Evolutionary conservation across 140 eudicot genomes (phyloP).

Genomic region (Oenanthe javanica): DNA sequence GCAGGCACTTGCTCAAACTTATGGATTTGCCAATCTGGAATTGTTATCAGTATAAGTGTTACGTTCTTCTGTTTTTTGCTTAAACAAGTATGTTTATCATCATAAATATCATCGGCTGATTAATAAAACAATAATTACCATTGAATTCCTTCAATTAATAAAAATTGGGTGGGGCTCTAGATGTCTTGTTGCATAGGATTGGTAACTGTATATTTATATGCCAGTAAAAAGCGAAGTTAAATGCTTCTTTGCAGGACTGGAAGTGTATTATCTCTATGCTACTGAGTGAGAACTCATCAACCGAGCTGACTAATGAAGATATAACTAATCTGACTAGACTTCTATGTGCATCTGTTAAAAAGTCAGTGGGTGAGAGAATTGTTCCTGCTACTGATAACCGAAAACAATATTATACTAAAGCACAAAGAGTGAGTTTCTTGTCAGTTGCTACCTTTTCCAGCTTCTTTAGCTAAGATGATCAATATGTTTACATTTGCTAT

Average conservation of each 20-base stretch:
- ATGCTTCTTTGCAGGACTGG: conserved; percentile 73
- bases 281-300: conserved; percentile 66
- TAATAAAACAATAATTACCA: background rate
- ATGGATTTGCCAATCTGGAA: background rate
- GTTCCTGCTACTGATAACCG: conserved; percentile 84
- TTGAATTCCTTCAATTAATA: background rate
- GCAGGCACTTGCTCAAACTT: background rate
- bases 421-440: conserved; percentile 55
- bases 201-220: background rate
- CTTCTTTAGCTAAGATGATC: background rate
- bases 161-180: background rate
- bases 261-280: conserved; percentile 78
- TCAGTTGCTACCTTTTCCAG: background rate
- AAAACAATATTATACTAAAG: conserved; percentile 61
- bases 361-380: conserved; percentile 92
- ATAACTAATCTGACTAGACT: conserved; percentile 82
- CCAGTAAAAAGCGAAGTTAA: background rate
- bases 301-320: conserved; percentile 88
- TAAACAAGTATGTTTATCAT: background rate
- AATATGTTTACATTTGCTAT: background rate
- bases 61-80: background rate
- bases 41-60: background rate
- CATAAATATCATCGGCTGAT: background rate
- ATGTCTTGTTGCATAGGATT: background rate
- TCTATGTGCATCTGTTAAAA: conserved; percentile 68